Percentiles rank a stretch among this genome's conserved stretches.
These are phyloP conservation scores for Lentinula detonsa DNA, from an alignment of 768 basidiomycete species.

Conservation along the genomic window DNA sequence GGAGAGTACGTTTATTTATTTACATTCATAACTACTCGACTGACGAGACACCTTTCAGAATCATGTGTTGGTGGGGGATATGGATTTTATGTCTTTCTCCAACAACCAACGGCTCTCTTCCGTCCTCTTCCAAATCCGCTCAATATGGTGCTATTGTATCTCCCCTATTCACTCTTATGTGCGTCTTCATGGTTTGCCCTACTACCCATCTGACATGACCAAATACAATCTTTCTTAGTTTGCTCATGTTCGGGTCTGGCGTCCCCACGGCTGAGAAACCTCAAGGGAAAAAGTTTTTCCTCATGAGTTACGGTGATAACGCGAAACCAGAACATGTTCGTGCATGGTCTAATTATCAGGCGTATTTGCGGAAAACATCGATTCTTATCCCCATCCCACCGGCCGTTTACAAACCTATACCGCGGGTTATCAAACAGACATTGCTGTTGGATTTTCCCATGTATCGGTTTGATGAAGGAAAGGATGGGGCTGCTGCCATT, in stretches of 20 bases:
- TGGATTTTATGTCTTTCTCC: slow-evolving; percentile 59
- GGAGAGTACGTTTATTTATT: slow-evolving; percentile 45
- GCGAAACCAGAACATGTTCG: slow-evolving; percentile 20
- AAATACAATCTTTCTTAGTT: slow-evolving; percentile 19
- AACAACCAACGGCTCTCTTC: slow-evolving; percentile 37
- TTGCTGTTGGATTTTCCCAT: slow-evolving; percentile 58
- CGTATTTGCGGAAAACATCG: slow-evolving; percentile 50
- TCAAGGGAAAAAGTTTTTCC: slow-evolving; percentile 51
- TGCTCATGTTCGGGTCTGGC: slow-evolving; percentile 63
- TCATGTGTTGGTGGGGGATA: slow-evolving; percentile 63
- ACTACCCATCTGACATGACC: not conserved
- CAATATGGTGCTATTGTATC: slow-evolving; percentile 56
- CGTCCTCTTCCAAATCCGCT: slow-evolving; percentile 39
- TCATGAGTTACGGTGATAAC: slow-evolving; percentile 39
- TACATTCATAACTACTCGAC: not conserved
- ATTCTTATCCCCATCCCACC: slow-evolving; percentile 60
- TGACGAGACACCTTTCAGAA: slow-evolving; percentile 24
- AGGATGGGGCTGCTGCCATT: slow-evolving; percentile 38
- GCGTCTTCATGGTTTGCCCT: slow-evolving; percentile 15
- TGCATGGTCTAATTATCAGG: slow-evolving; percentile 50
- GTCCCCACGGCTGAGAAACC: slow-evolving; percentile 69
- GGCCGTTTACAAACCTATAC: slow-evolving; percentile 43
- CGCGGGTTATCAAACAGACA: slow-evolving; percentile 44
- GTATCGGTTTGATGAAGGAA: slow-evolving; percentile 50
- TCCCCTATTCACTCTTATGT: slow-evolving; percentile 63